A percentile compares a stretch with the other conserved stretches of the same genome.
Evolutionary conservation across 371 early-diverging fungal species (phyloP).

Genomic region (Nosema muscidifuracis): DNA sequence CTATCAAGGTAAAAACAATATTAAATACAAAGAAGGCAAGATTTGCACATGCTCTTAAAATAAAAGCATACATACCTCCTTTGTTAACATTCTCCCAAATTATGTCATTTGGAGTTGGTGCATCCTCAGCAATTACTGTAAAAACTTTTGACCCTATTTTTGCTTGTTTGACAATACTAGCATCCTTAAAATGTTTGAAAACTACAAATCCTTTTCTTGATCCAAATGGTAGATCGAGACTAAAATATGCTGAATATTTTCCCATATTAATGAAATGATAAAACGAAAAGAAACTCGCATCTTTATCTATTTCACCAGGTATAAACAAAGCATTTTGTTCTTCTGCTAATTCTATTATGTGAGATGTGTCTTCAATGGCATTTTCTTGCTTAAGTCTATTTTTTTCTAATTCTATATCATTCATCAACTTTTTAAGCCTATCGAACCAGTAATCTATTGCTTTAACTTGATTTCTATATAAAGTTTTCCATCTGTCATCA

Average conservation of each 20-base stretch:
- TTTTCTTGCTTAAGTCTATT: slow-evolving; percentile 12
- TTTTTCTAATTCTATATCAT: slow-evolving; percentile 42
- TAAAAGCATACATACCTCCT: slow-evolving; percentile 28
- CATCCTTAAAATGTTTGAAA: slow-evolving; percentile 48
- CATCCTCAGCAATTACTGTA: slow-evolving; percentile 48
- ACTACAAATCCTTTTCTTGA: slow-evolving; percentile 61
- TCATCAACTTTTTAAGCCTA: slow-evolving; percentile 22
- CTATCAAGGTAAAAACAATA: slow-evolving; percentile 54
- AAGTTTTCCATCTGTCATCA: slow-evolving; percentile 18
- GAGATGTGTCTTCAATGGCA: slow-evolving; percentile 6
- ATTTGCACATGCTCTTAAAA: slow-evolving; percentile 42
- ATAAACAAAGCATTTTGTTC: slow-evolving; percentile 40
- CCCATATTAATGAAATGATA: slow-evolving; percentile 41
- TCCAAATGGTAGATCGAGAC: slow-evolving; percentile 54
- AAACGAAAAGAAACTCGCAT: slow-evolving; percentile 56
- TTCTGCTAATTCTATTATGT: slow-evolving; percentile 18
- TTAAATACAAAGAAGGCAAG: slow-evolving; percentile 57
- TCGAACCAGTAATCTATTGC: slow-evolving; percentile 25
- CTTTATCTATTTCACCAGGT: slow-evolving; percentile 35
- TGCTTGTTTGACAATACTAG: slow-evolving; percentile 55
- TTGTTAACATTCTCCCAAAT: slow-evolving; percentile 59
- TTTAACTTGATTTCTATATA: background rate
- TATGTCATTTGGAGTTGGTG: slow-evolving; percentile 63
- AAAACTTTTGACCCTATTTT: slow-evolving; percentile 60
- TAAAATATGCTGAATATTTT: slow-evolving; percentile 47